phyloP scores from a whole-genome alignment of 129 eudicot genomes.

The Tagetes erecta region DNA sequence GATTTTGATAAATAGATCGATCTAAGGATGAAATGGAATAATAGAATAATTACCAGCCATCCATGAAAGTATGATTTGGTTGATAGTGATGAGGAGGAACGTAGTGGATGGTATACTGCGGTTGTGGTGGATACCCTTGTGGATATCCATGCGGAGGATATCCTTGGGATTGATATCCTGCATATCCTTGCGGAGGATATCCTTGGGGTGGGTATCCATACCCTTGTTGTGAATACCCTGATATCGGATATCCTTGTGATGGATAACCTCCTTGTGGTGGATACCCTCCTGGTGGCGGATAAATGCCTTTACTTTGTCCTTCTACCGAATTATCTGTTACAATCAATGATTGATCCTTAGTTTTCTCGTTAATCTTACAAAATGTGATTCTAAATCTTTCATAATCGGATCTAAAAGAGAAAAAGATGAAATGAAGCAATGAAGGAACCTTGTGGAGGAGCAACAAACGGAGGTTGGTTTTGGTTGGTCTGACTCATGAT shows the following conservation, averaged over 20 bases:
- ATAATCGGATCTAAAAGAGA: conserved; percentile 4
- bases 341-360: neutral
- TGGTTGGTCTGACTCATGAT: conserved; percentile 28
- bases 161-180: conserved; percentile 16
- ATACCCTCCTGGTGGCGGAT: conserved; percentile 36
- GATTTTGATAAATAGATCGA: conserved; percentile 7
- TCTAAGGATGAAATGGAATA: neutral
- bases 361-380: neutral
- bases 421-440: neutral
- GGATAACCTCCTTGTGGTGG: neutral
- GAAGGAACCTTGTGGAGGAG: conserved; percentile 31
- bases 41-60: conserved; percentile 62
- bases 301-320: conserved; percentile 42
- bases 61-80: conserved; percentile 38
- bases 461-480: conserved; percentile 24
- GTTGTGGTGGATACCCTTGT: conserved; percentile 48
- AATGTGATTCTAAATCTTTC: neutral
- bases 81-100: conserved; percentile 46
- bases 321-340: conserved; percentile 52
- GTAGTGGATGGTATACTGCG: conserved; percentile 50
- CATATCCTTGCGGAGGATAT: conserved; percentile 46
- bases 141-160: conserved; percentile 28
- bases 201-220: conserved; percentile 54
- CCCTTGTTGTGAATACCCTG: conserved; percentile 37
- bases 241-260: neutral